These are phyloP conservation scores for Sparassis latifolia DNA, from an alignment of 1,284 basidiomycete genomes.

Conservation along the genomic window DNA sequence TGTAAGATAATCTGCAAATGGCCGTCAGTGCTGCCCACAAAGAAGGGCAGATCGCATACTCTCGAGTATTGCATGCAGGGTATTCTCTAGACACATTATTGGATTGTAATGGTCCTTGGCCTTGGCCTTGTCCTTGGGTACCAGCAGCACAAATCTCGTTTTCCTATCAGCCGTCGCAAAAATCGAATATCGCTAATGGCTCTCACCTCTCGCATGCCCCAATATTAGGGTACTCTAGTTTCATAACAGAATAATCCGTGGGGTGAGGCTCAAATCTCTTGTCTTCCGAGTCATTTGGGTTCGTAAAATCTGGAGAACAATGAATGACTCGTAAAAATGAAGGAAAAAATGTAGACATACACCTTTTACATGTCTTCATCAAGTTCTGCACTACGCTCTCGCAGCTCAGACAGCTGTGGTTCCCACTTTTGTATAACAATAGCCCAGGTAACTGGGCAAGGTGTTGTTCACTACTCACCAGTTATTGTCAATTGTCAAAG, in stretches of 20 bases:
- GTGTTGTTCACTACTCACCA: too few species aligned
- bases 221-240: constrained; percentile 69
- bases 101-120: constrained; percentile 81
- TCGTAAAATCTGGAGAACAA: constrained; percentile 48
- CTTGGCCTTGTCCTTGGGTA: constrained; percentile 70
- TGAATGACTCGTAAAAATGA: background rate
- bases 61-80: constrained; percentile 62
- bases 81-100: constrained; percentile 63
- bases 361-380: constrained; percentile 58
- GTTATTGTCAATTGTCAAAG: too few species aligned
- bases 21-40: constrained; percentile 8
- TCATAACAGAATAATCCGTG: constrained; percentile 49
- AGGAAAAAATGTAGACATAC: constrained; percentile 35
- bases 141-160: constrained; percentile 62
- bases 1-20: constrained; percentile 51
- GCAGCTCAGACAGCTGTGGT: constrained; percentile 54
- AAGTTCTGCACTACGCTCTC: constrained; percentile 52
- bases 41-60: constrained; percentile 33
- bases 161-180: constrained; percentile 4
- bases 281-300: constrained; percentile 53
- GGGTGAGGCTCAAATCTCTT: constrained; percentile 52
- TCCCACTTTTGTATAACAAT: too few species aligned
- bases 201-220: constrained; percentile 56
- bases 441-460: too few species aligned
- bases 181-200: constrained; percentile 1